These are phyloP conservation scores for Phytophthora nicotianae DNA, from an alignment of 352 stramenopile genomes.

Conservation along the genomic window DNA sequence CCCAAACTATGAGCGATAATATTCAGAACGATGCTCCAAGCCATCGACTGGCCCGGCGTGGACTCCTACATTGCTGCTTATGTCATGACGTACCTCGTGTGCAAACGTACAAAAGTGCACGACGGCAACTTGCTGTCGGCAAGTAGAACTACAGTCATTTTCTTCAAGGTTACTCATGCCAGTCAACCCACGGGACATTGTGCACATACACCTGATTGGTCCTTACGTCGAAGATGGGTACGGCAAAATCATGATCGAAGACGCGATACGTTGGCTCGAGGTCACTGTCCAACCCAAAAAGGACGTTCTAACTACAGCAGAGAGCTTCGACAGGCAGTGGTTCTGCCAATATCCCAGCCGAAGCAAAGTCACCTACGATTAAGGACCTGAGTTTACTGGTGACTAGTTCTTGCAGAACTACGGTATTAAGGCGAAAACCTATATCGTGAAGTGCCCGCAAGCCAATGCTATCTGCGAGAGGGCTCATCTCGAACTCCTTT, in stretches of 20 bases:
- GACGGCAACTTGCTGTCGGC: too few species aligned
- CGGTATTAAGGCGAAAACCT: background rate
- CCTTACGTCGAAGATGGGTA: background rate
- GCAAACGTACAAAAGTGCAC: conserved; percentile 1
- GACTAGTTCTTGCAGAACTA: conserved; percentile 1
- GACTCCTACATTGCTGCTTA: background rate
- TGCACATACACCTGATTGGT: background rate
- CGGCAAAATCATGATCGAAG: background rate
- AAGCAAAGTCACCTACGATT: background rate
- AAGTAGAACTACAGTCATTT: conserved; percentile 2
- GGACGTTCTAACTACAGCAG: background rate
- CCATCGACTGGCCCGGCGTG: background rate
- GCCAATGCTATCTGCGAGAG: conserved; percentile 14
- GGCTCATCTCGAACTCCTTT: background rate
- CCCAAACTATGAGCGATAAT: too few species aligned
- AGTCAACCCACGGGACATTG: background rate
- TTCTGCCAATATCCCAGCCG: background rate
- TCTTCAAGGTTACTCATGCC: background rate
- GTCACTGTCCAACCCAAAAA: background rate
- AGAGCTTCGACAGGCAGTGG: background rate
- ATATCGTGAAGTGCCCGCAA: background rate
- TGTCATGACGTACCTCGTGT: conserved; percentile 1
- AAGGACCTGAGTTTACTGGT: background rate
- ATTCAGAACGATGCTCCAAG: background rate
- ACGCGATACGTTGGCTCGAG: background rate